These are phyloP conservation scores for Kwoniella botswanensis DNA, from an alignment of 768 basidiomycete genomes.

Conservation along the genomic window DNA sequence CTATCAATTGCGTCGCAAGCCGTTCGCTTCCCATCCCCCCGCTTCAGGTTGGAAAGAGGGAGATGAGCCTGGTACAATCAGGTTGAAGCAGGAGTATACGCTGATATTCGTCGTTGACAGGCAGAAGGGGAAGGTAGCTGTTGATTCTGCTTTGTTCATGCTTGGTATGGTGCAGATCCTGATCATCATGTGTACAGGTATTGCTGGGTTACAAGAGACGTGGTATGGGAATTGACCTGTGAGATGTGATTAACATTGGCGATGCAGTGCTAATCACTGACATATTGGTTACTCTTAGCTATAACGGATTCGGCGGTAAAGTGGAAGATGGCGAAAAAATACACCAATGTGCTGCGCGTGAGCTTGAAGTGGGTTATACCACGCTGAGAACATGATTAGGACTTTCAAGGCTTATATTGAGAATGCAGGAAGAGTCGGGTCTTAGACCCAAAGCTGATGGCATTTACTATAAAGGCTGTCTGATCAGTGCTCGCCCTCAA, in stretches of 20 bases:
- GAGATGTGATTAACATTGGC: conserved; percentile 5
- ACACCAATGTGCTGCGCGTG: conserved; percentile 74
- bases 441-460: conserved; percentile 67
- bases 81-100: conserved; percentile 12
- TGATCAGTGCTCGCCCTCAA: conserved; percentile 13
- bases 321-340: conserved; percentile 75
- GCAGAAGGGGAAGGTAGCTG: conserved; percentile 18
- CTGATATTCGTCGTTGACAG: conserved; percentile 45
- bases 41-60: conserved; percentile 5
- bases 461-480: conserved; percentile 63
- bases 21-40: conserved; percentile 14
- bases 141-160: not conserved
- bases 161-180: not conserved
- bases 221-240: conserved; percentile 51
- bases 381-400: conserved; percentile 61
- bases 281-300: conserved; percentile 61
- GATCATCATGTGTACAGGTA: conserved; percentile 37
- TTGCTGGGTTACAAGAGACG: conserved; percentile 55
- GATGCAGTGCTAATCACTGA: not conserved
- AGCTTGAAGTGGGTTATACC: conserved; percentile 51
- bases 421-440: conserved; percentile 77
- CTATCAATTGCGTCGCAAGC: not conserved
- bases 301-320: conserved; percentile 89
- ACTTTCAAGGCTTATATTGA: not conserved
- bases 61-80: conserved; percentile 1